A percentile compares a stretch with the other conserved stretches of the same genome.
phyloP scores from a whole-genome alignment of 257 asterid genomes.

The Solanum clarkiae region DNA sequence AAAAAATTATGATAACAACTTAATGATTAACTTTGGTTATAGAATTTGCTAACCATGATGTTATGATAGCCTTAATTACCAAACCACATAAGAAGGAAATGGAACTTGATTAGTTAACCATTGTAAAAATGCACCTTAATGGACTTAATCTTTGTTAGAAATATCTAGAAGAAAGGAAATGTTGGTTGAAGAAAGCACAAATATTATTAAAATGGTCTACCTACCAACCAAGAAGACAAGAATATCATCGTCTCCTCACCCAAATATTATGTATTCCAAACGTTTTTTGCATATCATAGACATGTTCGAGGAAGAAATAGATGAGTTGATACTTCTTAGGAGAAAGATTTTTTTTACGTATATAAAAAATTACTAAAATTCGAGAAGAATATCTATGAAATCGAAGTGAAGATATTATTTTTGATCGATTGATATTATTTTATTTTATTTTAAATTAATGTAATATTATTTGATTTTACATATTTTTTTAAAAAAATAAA shows the following conservation, averaged over 20 bases:
- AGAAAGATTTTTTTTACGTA: neutral
- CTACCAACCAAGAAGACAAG: neutral
- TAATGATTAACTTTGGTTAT: neutral
- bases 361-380: no score
- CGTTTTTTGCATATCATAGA: neutral
- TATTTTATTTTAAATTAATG: no score
- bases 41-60: neutral
- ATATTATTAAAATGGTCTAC: neutral
- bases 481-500: no score
- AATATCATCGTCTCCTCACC: neutral
- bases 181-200: neutral
- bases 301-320: neutral
- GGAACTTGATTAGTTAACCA: neutral
- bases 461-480: no score
- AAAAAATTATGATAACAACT: neutral
- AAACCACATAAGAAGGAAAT: neutral
- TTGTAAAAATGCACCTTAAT: neutral
- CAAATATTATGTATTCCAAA: neutral
- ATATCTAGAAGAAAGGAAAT: neutral
- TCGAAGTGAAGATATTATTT: neutral
- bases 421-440: neutral
- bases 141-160: neutral
- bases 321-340: neutral
- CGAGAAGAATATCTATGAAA: neutral
- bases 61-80: neutral